Evolutionary conservation across 1,139 yeast species (phyloP).

Genomic region (Kurtzmaniella natalensis): DNA sequence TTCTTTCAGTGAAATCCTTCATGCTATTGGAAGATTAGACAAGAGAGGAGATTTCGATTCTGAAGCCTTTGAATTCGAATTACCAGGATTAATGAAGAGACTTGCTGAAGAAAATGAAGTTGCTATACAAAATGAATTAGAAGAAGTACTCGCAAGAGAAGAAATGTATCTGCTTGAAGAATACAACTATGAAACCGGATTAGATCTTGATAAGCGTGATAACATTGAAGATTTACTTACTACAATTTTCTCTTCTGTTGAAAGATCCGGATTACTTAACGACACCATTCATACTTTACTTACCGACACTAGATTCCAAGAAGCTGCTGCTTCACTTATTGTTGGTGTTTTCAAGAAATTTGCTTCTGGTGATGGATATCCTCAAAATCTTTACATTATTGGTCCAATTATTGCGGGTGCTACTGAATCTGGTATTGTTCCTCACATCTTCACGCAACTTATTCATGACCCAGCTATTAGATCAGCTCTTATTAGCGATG

Average conservation of each 20-base stretch:
- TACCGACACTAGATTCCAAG: conserved; percentile 25
- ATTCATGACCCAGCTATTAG: conserved; percentile 22
- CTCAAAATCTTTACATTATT: conserved; percentile 17
- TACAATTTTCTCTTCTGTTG: conserved; percentile 27
- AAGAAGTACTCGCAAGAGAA: conserved; percentile 4
- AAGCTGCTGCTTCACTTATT: conserved; percentile 21
- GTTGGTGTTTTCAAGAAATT: conserved; percentile 23
- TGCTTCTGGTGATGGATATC: conserved; percentile 13
- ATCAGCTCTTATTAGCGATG: conserved; percentile 19
- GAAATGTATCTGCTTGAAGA: background rate
- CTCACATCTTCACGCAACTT: conserved; percentile 22
- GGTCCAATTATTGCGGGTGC: conserved; percentile 21
- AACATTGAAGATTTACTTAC: conserved; percentile 30
- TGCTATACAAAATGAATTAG: background rate
- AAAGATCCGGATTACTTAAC: conserved; percentile 25
- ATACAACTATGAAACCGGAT: conserved; percentile 9
- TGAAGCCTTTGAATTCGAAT: conserved; percentile 1
- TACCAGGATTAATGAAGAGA: conserved; percentile 1
- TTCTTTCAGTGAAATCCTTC: conserved; percentile 16
- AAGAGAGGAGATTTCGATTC: conserved; percentile 4
- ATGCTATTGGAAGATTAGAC: conserved; percentile 15
- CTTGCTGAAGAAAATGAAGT: background rate
- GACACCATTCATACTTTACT: conserved; percentile 24
- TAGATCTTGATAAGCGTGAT: conserved; percentile 22
- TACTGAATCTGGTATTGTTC: conserved; percentile 24